Evolutionary conservation across 768 basidiomycete species (phyloP).

Genomic region (Naematelia aurantialba): DNA sequence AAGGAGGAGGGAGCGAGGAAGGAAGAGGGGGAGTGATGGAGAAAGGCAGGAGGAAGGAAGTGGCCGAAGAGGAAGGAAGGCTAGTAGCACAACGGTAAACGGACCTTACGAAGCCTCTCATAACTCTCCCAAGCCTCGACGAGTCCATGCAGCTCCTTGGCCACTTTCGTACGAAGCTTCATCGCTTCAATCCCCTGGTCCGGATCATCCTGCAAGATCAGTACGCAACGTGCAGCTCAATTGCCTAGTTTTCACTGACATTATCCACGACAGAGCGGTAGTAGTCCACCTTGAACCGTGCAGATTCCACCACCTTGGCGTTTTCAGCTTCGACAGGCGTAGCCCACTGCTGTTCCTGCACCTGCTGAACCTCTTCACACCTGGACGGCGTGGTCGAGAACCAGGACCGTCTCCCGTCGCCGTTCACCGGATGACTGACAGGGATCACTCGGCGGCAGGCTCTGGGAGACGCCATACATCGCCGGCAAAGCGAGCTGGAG

Average conservation of each 20-base stretch:
- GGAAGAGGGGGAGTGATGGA: not conserved
- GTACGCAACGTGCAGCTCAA: not conserved
- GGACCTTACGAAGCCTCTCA: constrained; percentile 59
- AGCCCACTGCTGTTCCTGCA: constrained; percentile 7
- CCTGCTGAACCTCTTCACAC: not conserved
- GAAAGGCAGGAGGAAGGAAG: not conserved
- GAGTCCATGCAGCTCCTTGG: constrained; percentile 68
- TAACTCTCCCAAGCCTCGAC: constrained; percentile 67
- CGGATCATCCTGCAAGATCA: not conserved
- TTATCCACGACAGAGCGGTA: constrained; percentile 6
- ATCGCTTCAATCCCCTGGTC: not conserved
- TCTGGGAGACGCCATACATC: too few species aligned
- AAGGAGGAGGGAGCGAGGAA: not conserved
- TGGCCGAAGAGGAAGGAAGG: not conserved
- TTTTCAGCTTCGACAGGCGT: constrained; percentile 16
- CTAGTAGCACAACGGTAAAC: constrained; percentile 23
- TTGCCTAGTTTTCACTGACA: constrained; percentile 6
- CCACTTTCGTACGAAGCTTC: constrained; percentile 8
- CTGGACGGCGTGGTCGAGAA: too few species aligned
- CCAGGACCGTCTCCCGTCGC: too few species aligned
- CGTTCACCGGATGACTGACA: too few species aligned
- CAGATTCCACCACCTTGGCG: constrained; percentile 18
- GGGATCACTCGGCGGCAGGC: too few species aligned
- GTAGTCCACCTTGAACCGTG: constrained; percentile 9
- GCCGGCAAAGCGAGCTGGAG: too few species aligned